Conservation (phyloP, 306 rosid species). For the Adenanthera pavonina region DNA sequence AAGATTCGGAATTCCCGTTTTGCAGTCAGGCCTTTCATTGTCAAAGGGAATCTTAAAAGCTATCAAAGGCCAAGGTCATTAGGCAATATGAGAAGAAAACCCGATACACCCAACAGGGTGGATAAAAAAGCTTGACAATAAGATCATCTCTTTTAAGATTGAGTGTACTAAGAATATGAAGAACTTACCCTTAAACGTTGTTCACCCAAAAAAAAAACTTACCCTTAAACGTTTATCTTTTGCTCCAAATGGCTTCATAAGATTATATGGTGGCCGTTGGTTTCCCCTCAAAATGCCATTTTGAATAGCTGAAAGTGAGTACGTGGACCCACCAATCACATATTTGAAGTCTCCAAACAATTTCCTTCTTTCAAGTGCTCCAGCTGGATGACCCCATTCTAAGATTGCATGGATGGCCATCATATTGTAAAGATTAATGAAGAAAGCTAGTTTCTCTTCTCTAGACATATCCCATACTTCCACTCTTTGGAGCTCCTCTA, state of each 20-base stretch:
- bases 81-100: not conserved
- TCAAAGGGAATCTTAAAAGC: not conserved
- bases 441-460: slow-evolving; percentile 87
- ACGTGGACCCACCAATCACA: slow-evolving; percentile 72
- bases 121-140: not conserved
- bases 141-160: slow-evolving; percentile 12
- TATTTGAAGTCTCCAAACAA: slow-evolving; percentile 74
- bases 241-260: slow-evolving; percentile 73
- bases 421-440: slow-evolving; percentile 83
- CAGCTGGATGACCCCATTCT: slow-evolving; percentile 74
- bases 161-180: slow-evolving; percentile 6
- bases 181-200: slow-evolving; percentile 57
- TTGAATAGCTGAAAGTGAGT: slow-evolving; percentile 79
- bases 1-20: not conserved
- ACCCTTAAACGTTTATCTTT: slow-evolving; percentile 73
- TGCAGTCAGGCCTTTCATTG: not conserved
- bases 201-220: slow-evolving; percentile 10
- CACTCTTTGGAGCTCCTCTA: slow-evolving; percentile 87
- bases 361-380: slow-evolving; percentile 71
- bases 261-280: slow-evolving; percentile 79
- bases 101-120: not conserved
- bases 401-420: slow-evolving; percentile 85
- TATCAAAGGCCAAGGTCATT: slow-evolving; percentile 9
- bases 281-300: slow-evolving; percentile 84
- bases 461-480: slow-evolving; percentile 67